Conservation (phyloP, 306 rosid species). For the Acacia acuminata region DNA sequence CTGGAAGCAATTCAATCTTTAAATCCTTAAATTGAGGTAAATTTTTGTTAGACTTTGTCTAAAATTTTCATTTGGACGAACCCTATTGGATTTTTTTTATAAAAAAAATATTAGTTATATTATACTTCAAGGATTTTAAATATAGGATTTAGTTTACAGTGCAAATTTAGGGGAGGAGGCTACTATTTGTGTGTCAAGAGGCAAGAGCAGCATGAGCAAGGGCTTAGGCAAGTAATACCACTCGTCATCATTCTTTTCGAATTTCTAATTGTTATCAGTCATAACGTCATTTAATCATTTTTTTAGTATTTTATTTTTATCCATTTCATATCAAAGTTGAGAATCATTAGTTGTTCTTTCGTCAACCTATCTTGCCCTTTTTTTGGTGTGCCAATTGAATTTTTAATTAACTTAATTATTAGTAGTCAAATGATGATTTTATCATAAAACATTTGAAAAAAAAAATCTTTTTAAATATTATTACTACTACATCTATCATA, state of each 20-base stretch:
- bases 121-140: too few species aligned
- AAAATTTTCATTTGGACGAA: too few species aligned
- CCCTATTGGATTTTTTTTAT: background rate
- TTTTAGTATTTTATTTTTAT: background rate
- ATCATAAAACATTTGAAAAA: background rate
- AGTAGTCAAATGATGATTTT: background rate
- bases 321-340: background rate
- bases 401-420: background rate
- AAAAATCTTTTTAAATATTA: too few species aligned
- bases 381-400: background rate
- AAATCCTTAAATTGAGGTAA: background rate
- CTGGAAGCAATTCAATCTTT: background rate
- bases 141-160: too few species aligned
- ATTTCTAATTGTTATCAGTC: background rate
- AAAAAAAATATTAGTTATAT: too few species aligned
- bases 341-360: background rate
- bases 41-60: too few species aligned
- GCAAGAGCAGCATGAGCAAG: background rate
- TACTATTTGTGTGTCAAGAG: background rate
- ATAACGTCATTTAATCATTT: background rate
- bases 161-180: too few species aligned
- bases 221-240: background rate
- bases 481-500: too few species aligned
- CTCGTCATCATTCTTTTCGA: background rate
- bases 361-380: background rate